These are phyloP conservation scores for Melampsora larici-populina DNA, from an alignment of 1,284 basidiomycete genomes.

Conservation along the genomic window DNA sequence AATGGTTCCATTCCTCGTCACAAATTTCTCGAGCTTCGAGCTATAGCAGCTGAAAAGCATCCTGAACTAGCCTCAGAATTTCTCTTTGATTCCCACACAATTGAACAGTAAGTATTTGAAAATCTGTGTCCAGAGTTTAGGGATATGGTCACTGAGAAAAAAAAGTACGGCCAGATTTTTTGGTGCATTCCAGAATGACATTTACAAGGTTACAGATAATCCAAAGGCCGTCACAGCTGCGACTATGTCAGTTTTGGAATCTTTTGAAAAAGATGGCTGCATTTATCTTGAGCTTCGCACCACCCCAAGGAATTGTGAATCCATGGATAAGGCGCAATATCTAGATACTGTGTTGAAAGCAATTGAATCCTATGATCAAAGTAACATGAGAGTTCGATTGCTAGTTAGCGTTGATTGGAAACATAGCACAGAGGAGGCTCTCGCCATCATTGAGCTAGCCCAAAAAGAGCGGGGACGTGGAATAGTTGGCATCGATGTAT, in stretches of 20 bases:
- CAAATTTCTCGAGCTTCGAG: conserved; percentile 12
- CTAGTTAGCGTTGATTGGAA: conserved; percentile 31
- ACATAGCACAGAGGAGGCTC: conserved; percentile 3
- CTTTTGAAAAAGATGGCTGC: conserved; percentile 25
- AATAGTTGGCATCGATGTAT: conserved; percentile 22
- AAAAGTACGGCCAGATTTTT: conserved; percentile 21
- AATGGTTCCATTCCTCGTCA: conserved; percentile 37
- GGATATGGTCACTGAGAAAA: too few relatives aligned
- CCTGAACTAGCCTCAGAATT: conserved; percentile 4
- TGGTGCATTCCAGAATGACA: conserved; percentile 6
- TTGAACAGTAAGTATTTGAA: neutral
- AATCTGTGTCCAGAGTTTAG: too few relatives aligned
- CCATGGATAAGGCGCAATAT: conserved; percentile 5
- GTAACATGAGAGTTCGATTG: conserved; percentile 24
- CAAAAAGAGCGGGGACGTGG: neutral
- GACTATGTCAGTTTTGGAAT: conserved; percentile 8
- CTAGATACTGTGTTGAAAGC: conserved; percentile 12
- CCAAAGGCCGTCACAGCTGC: conserved; percentile 10
- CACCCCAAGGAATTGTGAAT: conserved; percentile 17
- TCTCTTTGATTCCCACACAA: conserved; percentile 3
- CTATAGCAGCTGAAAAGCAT: conserved; percentile 5
- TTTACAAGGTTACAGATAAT: conserved; percentile 27
- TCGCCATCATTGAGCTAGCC: conserved; percentile 3
- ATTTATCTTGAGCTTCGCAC: conserved; percentile 30
- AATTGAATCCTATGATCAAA: conserved; percentile 7